Evolutionary conservation across 208 protist species (phyloP).

Genomic region (Leishmania guyanensis): DNA sequence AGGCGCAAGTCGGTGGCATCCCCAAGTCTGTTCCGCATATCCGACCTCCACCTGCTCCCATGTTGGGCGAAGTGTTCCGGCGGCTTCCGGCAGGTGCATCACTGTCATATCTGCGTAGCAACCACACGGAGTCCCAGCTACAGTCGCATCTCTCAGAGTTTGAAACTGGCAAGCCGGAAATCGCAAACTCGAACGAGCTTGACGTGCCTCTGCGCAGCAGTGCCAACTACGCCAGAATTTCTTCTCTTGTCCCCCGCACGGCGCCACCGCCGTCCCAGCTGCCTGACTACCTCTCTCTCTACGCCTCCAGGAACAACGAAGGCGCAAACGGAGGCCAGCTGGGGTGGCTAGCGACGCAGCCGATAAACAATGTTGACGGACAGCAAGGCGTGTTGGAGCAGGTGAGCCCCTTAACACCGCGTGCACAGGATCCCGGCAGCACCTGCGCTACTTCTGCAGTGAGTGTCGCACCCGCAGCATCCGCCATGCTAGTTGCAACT

Average conservation of each 20-base stretch:
- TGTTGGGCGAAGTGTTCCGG: background rate
- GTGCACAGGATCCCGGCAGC: background rate
- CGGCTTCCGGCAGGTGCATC: background rate
- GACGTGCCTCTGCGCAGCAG: background rate
- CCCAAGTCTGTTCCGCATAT: background rate
- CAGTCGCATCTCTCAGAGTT: conserved; percentile 15
- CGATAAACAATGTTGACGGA: conserved; percentile 1
- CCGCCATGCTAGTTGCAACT: background rate
- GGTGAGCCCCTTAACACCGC: background rate
- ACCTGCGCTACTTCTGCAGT: background rate
- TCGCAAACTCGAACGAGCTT: background rate
- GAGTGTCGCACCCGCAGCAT: background rate
- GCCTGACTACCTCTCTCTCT: conserved; percentile 10
- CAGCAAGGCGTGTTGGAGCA: conserved; percentile 14
- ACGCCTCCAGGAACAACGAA: background rate
- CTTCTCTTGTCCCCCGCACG: background rate
- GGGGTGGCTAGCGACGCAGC: background rate
- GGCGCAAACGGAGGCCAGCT: background rate
- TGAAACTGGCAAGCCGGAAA: background rate
- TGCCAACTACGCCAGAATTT: background rate
- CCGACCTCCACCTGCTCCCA: background rate
- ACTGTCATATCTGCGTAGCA: background rate
- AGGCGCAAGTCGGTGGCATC: background rate
- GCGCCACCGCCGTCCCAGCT: background rate
- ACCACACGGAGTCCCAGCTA: background rate